Base-by-base conservation (phyloP, 176 grass and related monocot genomes). In the Secale cereale region DNA sequence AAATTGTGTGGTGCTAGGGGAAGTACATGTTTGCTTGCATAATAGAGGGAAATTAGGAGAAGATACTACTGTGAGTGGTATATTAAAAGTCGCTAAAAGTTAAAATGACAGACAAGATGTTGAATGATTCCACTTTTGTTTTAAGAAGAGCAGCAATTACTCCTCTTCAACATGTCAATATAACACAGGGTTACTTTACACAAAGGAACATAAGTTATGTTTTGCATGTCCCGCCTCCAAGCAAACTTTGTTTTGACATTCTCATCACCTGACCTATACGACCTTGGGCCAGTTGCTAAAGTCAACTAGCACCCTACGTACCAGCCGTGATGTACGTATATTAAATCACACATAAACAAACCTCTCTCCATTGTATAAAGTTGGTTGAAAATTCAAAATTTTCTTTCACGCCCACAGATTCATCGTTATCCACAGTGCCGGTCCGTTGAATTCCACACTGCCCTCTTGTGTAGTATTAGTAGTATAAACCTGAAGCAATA, bases 301-400 rank as follows among this genome's bases (percentile, higher is more conserved):
- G 81, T 83, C 68, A 83, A 73, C 52, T 61, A 40, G 33, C 52
- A 57, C 52, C 52, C 19, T 39, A 72, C 16, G 67, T 72, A 72
- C 9, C n/a, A 15, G 4, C n/a, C 35, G 25, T 71, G 13, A 13
- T 3, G n/a, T 20, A 13, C 2, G n/a, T 20, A 82, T 14, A 33
- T 43, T 27, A 17, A 59, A 52, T 2, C 1, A 31, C 2, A 2
- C 52, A 27, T 73, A 40, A 40, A 82, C 32, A 41, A 82, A 59
- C 10, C 66, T 9, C n/a, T 5, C 5, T 1, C 66, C 10, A 9
- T 28, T 57, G 60, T 59, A 57, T 22, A 70, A 70, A 79, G 35
- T 26, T 79, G 8, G 59, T 14, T n/a, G 60, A 46, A 43, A 31
- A 45, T 28, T 22, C 25, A 65, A 65, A 30, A 4, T 9, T 46